Percentiles rank a stretch among this genome's conserved stretches.
phyloP scores from a whole-genome alignment of 805 yeast species.

The Candida adriatica region DNA sequence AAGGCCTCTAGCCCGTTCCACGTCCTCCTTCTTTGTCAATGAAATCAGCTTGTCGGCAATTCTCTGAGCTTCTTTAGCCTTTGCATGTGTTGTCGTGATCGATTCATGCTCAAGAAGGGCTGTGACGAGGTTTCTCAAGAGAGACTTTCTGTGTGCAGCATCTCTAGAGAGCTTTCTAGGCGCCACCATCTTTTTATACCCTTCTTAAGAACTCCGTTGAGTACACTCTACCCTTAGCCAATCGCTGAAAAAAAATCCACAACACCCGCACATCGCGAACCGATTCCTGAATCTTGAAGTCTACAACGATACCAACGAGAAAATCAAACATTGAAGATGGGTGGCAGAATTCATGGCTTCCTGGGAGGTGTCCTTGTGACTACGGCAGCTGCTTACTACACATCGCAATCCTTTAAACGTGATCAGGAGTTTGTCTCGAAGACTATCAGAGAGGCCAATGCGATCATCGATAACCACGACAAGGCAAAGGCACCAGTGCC shows the following conservation, averaged over 20 bases:
- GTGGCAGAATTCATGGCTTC: constrained; percentile 48
- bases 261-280: constrained; percentile 10
- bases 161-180: constrained; percentile 23
- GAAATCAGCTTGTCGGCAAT: constrained; percentile 59
- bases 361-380: constrained; percentile 59
- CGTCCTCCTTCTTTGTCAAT: constrained; percentile 40
- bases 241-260: constrained; percentile 1
- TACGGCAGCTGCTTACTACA: constrained; percentile 54
- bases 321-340: constrained; percentile 28
- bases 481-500: constrained; percentile 36
- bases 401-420: constrained; percentile 46
- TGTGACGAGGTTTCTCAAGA: constrained; percentile 58
- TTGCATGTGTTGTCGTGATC: constrained; percentile 65
- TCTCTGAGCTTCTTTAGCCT: constrained; percentile 64
- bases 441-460: constrained; percentile 41
- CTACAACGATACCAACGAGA: too few relatives aligned
- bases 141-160: constrained; percentile 29
- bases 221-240: background rate
- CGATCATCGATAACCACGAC: constrained; percentile 46
- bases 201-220: background rate
- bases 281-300: too few relatives aligned
- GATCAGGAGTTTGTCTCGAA: constrained; percentile 40
- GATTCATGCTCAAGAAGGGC: constrained; percentile 65
- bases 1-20: constrained; percentile 24
- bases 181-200: constrained; percentile 21